These are phyloP conservation scores for Agastache rugosa DNA, from an alignment of 257 asterid species.

Conservation along the genomic window DNA sequence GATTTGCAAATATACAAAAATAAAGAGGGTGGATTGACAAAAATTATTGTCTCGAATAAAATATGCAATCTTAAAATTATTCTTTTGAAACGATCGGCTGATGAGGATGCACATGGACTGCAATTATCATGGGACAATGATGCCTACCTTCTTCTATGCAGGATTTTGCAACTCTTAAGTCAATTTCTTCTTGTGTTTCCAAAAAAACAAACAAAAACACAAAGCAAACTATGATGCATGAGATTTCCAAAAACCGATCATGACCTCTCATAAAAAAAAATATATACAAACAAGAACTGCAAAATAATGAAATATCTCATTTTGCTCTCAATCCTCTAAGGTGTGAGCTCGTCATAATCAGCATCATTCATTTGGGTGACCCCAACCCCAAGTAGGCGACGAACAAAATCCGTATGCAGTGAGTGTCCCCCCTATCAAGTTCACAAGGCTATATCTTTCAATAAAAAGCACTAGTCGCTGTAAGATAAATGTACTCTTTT, in stretches of 20 bases:
- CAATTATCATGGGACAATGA: neutral
- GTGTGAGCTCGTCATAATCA: constrained; percentile 12
- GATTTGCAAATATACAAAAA: no score
- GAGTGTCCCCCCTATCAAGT: constrained; percentile 78
- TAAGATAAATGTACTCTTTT: neutral
- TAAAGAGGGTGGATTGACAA: no score
- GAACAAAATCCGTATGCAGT: constrained; percentile 73
- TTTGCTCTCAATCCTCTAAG: neutral
- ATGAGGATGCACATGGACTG: neutral
- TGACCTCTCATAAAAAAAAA: neutral
- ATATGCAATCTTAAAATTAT: no score
- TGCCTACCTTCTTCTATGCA: neutral
- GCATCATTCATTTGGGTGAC: constrained; percentile 18
- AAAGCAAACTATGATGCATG: no score
- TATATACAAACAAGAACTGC: neutral
- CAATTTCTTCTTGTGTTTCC: neutral
- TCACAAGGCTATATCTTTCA: neutral
- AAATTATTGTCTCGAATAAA: no score
- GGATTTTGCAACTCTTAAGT: no score
- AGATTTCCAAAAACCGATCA: neutral
- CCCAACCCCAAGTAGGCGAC: constrained; percentile 43
- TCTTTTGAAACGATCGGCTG: neutral
- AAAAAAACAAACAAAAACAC: neutral
- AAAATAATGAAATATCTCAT: neutral
- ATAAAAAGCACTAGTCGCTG: neutral